Conservation (phyloP, 257 asterid species). For the Solanum rostratum region DNA sequence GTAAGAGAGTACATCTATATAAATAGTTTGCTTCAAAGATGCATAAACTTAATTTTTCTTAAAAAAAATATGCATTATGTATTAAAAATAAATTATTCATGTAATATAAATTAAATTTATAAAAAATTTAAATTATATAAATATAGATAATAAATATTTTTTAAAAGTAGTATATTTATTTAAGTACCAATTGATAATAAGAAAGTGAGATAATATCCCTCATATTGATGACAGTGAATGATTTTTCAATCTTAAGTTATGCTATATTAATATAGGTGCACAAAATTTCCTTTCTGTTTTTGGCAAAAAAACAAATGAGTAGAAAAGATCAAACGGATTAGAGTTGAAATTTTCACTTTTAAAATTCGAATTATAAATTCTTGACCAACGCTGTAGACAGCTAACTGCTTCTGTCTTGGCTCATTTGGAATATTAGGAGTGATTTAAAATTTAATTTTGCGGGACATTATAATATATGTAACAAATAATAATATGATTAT, state of each 20-base stretch:
- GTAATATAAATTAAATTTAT: too few species aligned
- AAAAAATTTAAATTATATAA: too few species aligned
- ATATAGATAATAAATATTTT: too few species aligned
- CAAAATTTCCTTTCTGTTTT: neutral
- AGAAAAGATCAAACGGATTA: neutral
- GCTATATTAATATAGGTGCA: neutral
- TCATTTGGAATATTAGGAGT: neutral
- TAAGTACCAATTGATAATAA: too few species aligned
- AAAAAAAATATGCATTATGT: too few species aligned
- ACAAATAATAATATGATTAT: neutral
- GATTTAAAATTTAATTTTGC: neutral
- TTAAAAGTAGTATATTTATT: too few species aligned
- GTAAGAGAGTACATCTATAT: too few species aligned
- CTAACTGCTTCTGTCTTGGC: neutral
- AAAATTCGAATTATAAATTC: neutral
- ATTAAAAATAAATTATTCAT: too few species aligned
- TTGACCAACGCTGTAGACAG: neutral
- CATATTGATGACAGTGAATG: too few species aligned
- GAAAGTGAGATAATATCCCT: too few species aligned
- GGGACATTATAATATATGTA: neutral
- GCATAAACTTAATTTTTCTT: too few species aligned
- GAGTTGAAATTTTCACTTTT: neutral
- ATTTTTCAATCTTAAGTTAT: neutral
- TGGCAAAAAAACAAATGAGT: neutral
- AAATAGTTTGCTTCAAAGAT: too few species aligned